Evolutionary conservation across 2,329 filamentous ascomycete species (phyloP).

Genomic region (Penicillium italicum): DNA sequence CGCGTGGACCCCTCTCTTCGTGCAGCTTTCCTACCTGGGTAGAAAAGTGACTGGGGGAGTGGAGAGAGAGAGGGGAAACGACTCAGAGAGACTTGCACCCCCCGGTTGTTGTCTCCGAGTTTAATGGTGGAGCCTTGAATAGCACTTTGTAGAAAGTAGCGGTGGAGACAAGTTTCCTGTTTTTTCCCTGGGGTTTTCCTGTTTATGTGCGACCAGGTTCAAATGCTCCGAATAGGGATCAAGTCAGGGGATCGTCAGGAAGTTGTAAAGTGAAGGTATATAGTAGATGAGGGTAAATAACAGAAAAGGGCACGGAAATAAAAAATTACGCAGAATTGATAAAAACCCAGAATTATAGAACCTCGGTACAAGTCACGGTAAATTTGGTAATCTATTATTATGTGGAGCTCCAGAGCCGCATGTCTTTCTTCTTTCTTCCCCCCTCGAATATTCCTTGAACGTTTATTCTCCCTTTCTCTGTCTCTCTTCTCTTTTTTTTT

Average conservation of each 20-base stretch:
- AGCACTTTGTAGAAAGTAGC: conserved; percentile 5
- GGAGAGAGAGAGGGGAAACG: conserved; percentile 1
- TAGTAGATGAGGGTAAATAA: neutral
- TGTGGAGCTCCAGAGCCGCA: conserved; percentile 8
- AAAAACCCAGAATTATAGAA: neutral
- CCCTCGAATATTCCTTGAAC: conserved; percentile 4
- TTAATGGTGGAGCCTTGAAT: conserved; percentile 4
- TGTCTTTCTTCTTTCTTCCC: neutral
- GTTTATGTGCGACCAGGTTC: conserved; percentile 1
- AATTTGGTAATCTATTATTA: neutral
- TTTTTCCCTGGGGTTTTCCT: neutral
- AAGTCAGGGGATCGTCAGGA: neutral
- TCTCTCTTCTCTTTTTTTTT: neutral
- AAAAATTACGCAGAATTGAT: neutral
- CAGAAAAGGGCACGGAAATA: neutral
- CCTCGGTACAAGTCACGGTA: neutral
- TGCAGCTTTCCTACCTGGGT: conserved; percentile 7
- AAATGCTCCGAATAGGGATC: neutral
- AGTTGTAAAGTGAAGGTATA: neutral
- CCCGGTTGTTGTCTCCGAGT: conserved; percentile 40
- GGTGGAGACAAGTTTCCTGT: neutral
- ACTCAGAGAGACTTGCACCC: neutral
- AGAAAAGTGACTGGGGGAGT: conserved; percentile 6
- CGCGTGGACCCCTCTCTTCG: conserved; percentile 1
- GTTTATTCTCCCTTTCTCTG: conserved; percentile 1